phyloP scores from a whole-genome alignment of 2,329 filamentous ascomycete genomes.

The Sporothrix humicola region DNA sequence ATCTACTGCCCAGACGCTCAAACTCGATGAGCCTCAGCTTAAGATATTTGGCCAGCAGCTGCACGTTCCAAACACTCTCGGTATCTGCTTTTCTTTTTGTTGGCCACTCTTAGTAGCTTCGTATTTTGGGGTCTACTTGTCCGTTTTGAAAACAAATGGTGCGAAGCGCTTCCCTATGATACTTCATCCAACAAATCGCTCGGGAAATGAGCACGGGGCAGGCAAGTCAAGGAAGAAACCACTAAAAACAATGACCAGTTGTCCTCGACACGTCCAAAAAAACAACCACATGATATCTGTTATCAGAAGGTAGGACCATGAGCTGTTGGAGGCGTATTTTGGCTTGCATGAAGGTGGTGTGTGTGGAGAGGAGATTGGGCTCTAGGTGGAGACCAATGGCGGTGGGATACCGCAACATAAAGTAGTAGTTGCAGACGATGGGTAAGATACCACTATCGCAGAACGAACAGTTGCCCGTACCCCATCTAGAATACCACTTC shows the following conservation, averaged over 20 bases:
- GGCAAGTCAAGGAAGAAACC: background rate
- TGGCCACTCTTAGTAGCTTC: too few species aligned
- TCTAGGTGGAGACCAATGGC: background rate
- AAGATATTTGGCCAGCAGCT: too few species aligned
- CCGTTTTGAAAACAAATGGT: background rate
- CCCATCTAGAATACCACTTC: conserved; percentile 6
- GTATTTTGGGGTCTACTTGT: too few species aligned
- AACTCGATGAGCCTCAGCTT: too few species aligned
- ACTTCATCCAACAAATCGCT: background rate
- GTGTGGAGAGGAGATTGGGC: conserved; percentile 10
- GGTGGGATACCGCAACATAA: background rate
- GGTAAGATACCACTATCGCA: background rate
- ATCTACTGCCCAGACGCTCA: too few species aligned
- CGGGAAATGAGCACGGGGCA: background rate
- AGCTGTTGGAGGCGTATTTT: background rate
- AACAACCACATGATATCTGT: background rate
- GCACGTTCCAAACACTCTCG: too few species aligned
- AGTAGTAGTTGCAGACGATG: background rate
- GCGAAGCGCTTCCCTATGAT: background rate
- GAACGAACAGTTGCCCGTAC: background rate
- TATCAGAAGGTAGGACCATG: background rate
- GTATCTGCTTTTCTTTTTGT: background rate
- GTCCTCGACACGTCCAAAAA: background rate
- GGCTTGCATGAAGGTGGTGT: background rate
- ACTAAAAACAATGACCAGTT: background rate